Base-by-base conservation (phyloP, 1,284 basidiomycete species). In the Naganishia cerealis region DNA sequence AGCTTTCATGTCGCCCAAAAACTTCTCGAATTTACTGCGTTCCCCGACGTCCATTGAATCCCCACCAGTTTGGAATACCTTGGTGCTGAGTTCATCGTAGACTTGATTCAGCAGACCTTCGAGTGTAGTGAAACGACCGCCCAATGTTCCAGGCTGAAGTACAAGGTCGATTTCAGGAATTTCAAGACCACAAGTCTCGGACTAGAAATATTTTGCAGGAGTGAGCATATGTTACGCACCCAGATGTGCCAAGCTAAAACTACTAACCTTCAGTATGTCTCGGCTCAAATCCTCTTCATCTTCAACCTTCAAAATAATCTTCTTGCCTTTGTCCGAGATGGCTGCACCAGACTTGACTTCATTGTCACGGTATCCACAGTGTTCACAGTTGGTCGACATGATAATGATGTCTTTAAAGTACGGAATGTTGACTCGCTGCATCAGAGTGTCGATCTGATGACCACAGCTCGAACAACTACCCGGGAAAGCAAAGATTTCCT, bases 351-450 rank as follows among this genome's bases (percentile, higher is more conserved):
- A 91, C 80, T 99, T 99, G 76, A 99, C 90, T 82, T 99, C 95
- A 78, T 96, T 98, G 82, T 99, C 95, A 72, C 92, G 86, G 82
- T 98, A 99, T 0, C 95, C 95, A 79, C 95, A 99, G 66, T 83
- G 81, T 66, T 92, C 91, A 80, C 96, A 99, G 78, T 97, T 96
- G 33, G 94, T 95, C 33, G 94, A 96, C 95, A 99, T 99, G 81
- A 99, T 94, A 71, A 99, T 83, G 70, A 95, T 90, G 76, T 99
- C 94, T 85, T 99, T 92, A 85, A 99, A 99, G 81, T 99, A 95
- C 0, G 96, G 96, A 73, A 99, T 98, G 75, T 88, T 88, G 75
- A 99, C 90, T 77, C 91, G 92, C 85, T 99, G 95, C 92, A 99
- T 97, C 73, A 88, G 83, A 0, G 95, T 99, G 76, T 92, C 86